A percentile compares a stretch with the other conserved stretches of the same genome.
phyloP scores from a whole-genome alignment of 257 asterid species.

The Cruciata laevipes region DNA sequence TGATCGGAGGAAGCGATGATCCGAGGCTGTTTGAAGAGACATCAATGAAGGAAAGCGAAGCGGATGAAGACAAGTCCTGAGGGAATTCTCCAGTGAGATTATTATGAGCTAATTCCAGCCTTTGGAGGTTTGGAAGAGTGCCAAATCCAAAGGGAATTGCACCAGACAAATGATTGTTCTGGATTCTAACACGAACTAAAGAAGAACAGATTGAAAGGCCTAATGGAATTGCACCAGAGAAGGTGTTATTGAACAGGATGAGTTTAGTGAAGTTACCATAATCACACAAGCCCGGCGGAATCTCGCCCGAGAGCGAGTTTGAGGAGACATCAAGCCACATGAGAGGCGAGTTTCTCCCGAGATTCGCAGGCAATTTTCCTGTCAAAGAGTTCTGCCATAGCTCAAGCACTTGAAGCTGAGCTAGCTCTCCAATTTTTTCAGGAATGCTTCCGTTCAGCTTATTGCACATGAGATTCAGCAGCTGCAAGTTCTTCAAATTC shows the following conservation, averaged over 20 bases:
- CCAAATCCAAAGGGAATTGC: slow-evolving; percentile 64
- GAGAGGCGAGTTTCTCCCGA: slow-evolving; percentile 51
- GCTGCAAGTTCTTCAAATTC: slow-evolving; percentile 44
- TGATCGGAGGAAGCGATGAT: slow-evolving; percentile 44
- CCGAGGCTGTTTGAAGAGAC: slow-evolving; percentile 44
- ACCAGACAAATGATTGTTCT: slow-evolving; percentile 51
- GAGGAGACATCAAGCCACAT: slow-evolving; percentile 71
- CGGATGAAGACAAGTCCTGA: slow-evolving; percentile 43
- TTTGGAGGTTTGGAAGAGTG: slow-evolving; percentile 47
- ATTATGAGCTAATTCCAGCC: slow-evolving; percentile 58
- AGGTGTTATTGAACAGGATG: slow-evolving; percentile 67
- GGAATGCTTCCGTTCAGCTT: slow-evolving; percentile 51
- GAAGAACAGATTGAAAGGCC: slow-evolving; percentile 58
- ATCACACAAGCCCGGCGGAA: slow-evolving; percentile 54
- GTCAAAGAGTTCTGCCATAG: slow-evolving; percentile 55
- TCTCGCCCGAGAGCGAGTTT: slow-evolving; percentile 51
- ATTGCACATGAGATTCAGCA: slow-evolving; percentile 72
- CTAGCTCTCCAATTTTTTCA: slow-evolving; percentile 33
- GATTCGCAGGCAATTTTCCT: slow-evolving; percentile 51
- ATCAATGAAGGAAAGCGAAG: slow-evolving; percentile 62
- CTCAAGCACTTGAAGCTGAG: slow-evolving; percentile 54
- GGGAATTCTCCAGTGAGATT: slow-evolving; percentile 62
- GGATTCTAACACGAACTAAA: slow-evolving; percentile 60
- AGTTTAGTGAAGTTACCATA: slow-evolving; percentile 62
- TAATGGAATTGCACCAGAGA: slow-evolving; percentile 57